Percentiles rank a stretch among this genome's conserved stretches.
phyloP scores from a whole-genome alignment of 441 rosid species.

The Hypseocharis bilobata region DNA sequence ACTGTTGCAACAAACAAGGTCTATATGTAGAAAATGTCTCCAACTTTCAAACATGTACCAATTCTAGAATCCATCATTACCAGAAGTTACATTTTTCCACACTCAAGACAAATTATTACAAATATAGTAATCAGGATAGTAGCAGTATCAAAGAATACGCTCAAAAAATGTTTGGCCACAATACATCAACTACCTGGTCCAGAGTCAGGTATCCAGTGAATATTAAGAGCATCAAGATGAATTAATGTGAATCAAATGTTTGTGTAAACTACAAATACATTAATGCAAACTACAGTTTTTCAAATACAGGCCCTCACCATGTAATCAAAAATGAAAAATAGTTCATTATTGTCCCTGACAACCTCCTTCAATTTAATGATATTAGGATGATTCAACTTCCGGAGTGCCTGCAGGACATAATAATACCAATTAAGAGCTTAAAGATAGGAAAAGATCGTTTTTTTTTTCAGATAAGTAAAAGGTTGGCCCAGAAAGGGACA shows the following conservation, averaged over 20 bases:
- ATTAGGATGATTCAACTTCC: conserved; percentile 64
- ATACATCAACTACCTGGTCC: conserved; percentile 3
- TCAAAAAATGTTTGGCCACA: conserved; percentile 1
- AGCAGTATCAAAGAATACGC: background rate
- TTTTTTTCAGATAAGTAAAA: background rate
- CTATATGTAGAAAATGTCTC: background rate
- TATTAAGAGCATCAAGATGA: background rate
- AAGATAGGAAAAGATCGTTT: background rate
- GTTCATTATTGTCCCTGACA: conserved; percentile 70
- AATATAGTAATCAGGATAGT: background rate
- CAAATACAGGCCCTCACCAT: conserved; percentile 45
- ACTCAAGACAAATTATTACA: background rate
- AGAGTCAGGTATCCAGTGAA: background rate
- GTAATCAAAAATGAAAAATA: conserved; percentile 90
- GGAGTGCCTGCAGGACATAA: conserved; percentile 62
- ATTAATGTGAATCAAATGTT: no score
- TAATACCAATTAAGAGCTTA: background rate
- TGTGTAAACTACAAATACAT: no score
- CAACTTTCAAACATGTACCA: background rate
- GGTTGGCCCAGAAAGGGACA: background rate
- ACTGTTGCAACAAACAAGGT: background rate
- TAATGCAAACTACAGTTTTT: background rate
- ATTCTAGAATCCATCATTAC: background rate
- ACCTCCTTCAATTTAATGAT: conserved; percentile 66
- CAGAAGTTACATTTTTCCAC: background rate